Percentiles rank a stretch among this genome's conserved stretches.
phyloP scores from a whole-genome alignment of 2,329 filamentous ascomycete genomes.

The Epicoccum sorghinum region DNA sequence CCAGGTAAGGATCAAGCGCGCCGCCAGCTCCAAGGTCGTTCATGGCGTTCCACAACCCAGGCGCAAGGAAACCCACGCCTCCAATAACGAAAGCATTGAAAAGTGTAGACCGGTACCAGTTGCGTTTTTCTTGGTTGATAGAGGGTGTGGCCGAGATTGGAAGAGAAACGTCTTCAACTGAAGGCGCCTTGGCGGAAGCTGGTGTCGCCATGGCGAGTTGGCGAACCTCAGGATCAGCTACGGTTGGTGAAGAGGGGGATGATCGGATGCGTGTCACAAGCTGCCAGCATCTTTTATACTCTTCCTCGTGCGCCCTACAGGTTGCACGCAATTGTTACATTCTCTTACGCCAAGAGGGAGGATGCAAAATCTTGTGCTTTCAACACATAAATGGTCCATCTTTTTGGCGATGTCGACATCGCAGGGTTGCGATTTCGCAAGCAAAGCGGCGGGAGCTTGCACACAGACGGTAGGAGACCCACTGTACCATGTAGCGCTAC shows the following conservation, averaged over 20 bases:
- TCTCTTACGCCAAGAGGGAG: slow-evolving; percentile 5
- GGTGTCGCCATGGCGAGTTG: slow-evolving; percentile 12
- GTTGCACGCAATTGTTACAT: slow-evolving; percentile 15
- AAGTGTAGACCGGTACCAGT: slow-evolving; percentile 59
- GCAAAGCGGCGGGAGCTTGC: slow-evolving; percentile 11
- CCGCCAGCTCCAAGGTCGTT: slow-evolving; percentile 61
- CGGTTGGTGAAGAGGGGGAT: neutral
- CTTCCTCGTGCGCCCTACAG: neutral
- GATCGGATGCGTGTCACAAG: neutral
- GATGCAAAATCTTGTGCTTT: neutral
- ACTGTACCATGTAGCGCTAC: slow-evolving; percentile 1
- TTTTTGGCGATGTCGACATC: slow-evolving; percentile 20
- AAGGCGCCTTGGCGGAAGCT: slow-evolving; percentile 16
- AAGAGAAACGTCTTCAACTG: slow-evolving; percentile 18
- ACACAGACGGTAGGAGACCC: slow-evolving; percentile 6
- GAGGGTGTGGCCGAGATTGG: slow-evolving; percentile 15
- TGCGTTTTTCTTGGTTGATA: slow-evolving; percentile 12
- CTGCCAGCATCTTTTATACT: neutral
- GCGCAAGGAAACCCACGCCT: slow-evolving; percentile 58
- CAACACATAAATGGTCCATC: slow-evolving; percentile 8
- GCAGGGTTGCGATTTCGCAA: slow-evolving; percentile 20
- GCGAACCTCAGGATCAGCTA: neutral
- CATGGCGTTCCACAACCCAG: slow-evolving; percentile 63
- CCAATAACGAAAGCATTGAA: slow-evolving; percentile 63
- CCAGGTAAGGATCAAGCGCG: slow-evolving; percentile 58